phyloP scores from a whole-genome alignment of 2,329 filamentous ascomycete species.

The Pyrenophora seminiperda region DNA sequence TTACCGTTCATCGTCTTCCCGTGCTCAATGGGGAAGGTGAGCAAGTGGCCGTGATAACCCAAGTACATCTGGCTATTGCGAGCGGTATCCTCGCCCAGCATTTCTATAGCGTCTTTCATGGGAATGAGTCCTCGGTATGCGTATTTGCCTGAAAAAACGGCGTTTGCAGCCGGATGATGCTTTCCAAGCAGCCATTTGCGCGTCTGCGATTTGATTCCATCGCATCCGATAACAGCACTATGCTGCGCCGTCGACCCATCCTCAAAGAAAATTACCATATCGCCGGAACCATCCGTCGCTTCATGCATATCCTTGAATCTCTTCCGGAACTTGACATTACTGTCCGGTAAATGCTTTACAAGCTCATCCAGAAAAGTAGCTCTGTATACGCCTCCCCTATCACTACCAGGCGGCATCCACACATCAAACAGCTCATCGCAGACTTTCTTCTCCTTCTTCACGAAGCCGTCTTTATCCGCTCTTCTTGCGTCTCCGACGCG shows the following conservation, averaged over 20 bases:
- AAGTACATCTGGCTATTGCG: conserved; percentile 63
- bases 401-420: conserved; percentile 29
- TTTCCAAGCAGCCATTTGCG: conserved; percentile 61
- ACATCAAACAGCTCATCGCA: conserved; percentile 40
- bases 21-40: conserved; percentile 67
- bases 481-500: conserved; percentile 41
- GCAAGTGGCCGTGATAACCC: conserved; percentile 63
- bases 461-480: conserved; percentile 37
- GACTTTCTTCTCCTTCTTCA: conserved; percentile 36
- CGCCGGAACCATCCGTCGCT: conserved; percentile 38
- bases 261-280: conserved; percentile 50
- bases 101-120: conserved; percentile 59
- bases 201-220: conserved; percentile 66
- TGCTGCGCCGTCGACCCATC: conserved; percentile 56
- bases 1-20: conserved; percentile 62
- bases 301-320: conserved; percentile 37
- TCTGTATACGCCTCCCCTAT: conserved; percentile 52
- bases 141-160: conserved; percentile 63
- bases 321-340: conserved; percentile 53
- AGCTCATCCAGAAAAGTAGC: conserved; percentile 59
- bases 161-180: conserved; percentile 48
- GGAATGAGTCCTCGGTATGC: conserved; percentile 68
- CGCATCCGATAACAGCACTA: conserved; percentile 64
- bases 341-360: conserved; percentile 54
- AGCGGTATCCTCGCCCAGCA: conserved; percentile 58